phyloP scores from a whole-genome alignment of 2,329 filamentous ascomycete genomes.

The Claviceps sorghi region DNA sequence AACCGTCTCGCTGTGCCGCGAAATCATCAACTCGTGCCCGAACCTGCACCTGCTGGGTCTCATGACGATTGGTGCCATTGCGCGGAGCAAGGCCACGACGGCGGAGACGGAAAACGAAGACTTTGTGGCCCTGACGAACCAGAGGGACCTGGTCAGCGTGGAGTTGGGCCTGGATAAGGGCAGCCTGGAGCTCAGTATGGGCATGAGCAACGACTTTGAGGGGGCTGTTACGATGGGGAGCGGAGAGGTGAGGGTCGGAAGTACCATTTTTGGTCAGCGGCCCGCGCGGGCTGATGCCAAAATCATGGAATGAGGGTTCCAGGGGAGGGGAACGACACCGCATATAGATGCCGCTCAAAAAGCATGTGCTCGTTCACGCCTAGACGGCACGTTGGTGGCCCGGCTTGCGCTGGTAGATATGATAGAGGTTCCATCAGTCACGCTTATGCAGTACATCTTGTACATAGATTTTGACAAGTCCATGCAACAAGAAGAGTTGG shows the following conservation, averaged over 20 bases:
- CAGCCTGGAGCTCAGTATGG: conserved; percentile 83
- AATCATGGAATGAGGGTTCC: conserved; percentile 32
- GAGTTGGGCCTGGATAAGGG: conserved; percentile 33
- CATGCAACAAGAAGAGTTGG: too few relatives aligned
- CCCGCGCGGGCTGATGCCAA: conserved; percentile 68
- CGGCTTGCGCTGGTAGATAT: too few relatives aligned
- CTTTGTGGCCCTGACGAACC: conserved; percentile 54
- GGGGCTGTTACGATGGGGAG: conserved; percentile 73
- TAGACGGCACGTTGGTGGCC: too few relatives aligned
- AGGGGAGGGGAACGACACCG: background rate
- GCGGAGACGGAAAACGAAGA: conserved; percentile 81
- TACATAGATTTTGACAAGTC: too few relatives aligned
- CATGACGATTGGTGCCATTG: conserved; percentile 97
- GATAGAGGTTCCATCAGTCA: too few relatives aligned
- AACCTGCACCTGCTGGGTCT: conserved; percentile 63
- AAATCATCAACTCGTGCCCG: conserved; percentile 57
- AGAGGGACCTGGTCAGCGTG: conserved; percentile 53
- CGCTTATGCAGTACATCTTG: too few relatives aligned
- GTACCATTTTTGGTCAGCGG: conserved; percentile 80
- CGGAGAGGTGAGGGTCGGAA: conserved; percentile 80
- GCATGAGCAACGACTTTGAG: conserved; percentile 96
- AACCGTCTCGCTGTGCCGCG: conserved; percentile 48
- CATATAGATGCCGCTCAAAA: too few relatives aligned
- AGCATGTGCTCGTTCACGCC: too few relatives aligned
- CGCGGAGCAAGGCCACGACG: conserved; percentile 59